Conservation (phyloP, 2,329 filamentous ascomycete species). For the Colletotrichum scovillei region DNA sequence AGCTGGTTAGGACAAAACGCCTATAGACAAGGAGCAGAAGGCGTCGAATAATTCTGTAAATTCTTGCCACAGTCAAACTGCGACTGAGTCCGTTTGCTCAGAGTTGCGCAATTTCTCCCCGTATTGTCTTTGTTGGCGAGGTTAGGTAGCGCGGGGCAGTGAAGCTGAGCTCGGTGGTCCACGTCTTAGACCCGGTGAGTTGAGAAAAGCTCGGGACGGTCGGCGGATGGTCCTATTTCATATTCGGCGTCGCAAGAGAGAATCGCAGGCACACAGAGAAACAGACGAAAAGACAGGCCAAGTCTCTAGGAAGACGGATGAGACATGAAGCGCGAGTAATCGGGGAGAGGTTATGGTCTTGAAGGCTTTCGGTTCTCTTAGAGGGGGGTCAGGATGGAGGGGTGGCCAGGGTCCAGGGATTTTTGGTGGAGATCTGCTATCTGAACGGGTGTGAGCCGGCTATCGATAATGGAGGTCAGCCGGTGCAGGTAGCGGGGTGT, state of each 20-base stretch:
- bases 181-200: slow-evolving; percentile 14
- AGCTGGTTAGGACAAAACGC: background rate
- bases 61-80: background rate
- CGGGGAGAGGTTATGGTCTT: slow-evolving; percentile 12
- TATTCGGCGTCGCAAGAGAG: slow-evolving; percentile 17
- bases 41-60: background rate
- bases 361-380: background rate
- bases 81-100: background rate
- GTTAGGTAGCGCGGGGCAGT: slow-evolving; percentile 19
- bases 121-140: background rate
- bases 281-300: background rate
- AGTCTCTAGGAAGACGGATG: slow-evolving; percentile 18
- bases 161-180: slow-evolving; percentile 16
- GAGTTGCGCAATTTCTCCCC: background rate
- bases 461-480: slow-evolving; percentile 35
- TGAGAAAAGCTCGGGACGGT: slow-evolving; percentile 18
- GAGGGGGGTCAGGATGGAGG: slow-evolving; percentile 11
- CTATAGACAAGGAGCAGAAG: background rate
- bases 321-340: slow-evolving; percentile 18
- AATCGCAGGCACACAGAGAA: background rate
- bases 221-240: slow-evolving; percentile 26
- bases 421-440: slow-evolving; percentile 30
- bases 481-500: slow-evolving; percentile 32
- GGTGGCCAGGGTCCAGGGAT: slow-evolving; percentile 11
- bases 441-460: slow-evolving; percentile 30